phyloP scores from a whole-genome alignment of 2,329 filamentous ascomycete species.

The Cryphonectria radicalis region DNA sequence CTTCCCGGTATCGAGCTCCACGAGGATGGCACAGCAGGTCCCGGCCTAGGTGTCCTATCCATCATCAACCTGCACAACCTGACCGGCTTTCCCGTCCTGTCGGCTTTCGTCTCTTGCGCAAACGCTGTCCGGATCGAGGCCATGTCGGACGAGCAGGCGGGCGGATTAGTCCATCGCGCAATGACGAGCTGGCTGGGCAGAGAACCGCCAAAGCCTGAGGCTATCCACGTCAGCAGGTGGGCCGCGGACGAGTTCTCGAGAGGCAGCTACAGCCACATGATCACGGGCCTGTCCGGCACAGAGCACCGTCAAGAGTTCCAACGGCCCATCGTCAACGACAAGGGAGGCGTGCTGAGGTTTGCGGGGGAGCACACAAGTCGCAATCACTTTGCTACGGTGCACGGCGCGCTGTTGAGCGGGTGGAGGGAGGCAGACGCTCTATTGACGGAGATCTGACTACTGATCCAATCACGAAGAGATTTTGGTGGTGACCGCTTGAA shows the following conservation, averaged over 20 bases:
- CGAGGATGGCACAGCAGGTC: slow-evolving; percentile 1
- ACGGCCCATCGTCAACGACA: slow-evolving; percentile 2
- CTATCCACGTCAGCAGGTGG: slow-evolving; percentile 17
- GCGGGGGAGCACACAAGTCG: slow-evolving; percentile 22
- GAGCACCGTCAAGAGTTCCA: slow-evolving; percentile 20
- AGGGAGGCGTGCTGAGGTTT: slow-evolving; percentile 17
- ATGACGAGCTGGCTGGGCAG: slow-evolving; percentile 19
- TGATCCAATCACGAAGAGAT: neutral
- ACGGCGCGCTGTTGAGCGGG: slow-evolving; percentile 19
- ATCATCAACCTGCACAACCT: slow-evolving; percentile 19
- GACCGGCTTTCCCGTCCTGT: slow-evolving; percentile 20
- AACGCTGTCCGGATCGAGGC: slow-evolving; percentile 12
- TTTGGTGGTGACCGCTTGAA: neutral
- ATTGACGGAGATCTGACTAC: neutral
- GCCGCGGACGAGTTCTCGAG: slow-evolving; percentile 19
- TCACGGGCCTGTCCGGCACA: slow-evolving; percentile 11
- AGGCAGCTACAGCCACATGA: slow-evolving; percentile 24
- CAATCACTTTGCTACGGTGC: slow-evolving; percentile 24
- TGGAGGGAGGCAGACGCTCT: slow-evolving; percentile 22
- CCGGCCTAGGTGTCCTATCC: slow-evolving; percentile 14
- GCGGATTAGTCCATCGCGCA: slow-evolving; percentile 11
- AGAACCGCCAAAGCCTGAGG: slow-evolving; percentile 2
- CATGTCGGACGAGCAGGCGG: slow-evolving; percentile 20
- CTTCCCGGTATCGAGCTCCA: slow-evolving; percentile 16
- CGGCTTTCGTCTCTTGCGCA: slow-evolving; percentile 23